Percentiles rank a stretch among this genome's conserved stretches.
Evolutionary conservation across 805 yeast species (phyloP).

Genomic region (Candida fluviatilis): DNA sequence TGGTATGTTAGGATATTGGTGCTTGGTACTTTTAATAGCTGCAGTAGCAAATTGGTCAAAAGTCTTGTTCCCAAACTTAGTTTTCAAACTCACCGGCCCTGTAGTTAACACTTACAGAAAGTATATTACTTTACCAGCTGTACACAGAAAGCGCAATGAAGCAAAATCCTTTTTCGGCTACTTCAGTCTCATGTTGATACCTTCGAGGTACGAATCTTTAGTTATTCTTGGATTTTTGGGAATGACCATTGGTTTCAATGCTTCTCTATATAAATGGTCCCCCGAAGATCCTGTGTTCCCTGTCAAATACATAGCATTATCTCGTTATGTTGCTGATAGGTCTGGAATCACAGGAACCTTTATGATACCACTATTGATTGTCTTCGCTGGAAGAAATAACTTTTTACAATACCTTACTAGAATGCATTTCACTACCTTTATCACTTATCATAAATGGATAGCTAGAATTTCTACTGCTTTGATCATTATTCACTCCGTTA

Average conservation of each 20-base stretch:
- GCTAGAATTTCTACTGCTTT: conserved; percentile 30
- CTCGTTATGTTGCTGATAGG: conserved; percentile 44
- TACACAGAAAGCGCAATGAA: conserved; percentile 10
- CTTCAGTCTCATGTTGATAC: conserved; percentile 30
- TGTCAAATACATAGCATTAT: conserved; percentile 13
- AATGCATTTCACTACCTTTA: conserved; percentile 45
- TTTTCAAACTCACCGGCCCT: conserved; percentile 21
- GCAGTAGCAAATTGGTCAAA: conserved; percentile 32
- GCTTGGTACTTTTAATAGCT: conserved; percentile 18
- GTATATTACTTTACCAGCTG: conserved; percentile 26
- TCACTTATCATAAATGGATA: conserved; percentile 43
- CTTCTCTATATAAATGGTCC: conserved; percentile 12
- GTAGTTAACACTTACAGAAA: conserved; percentile 20
- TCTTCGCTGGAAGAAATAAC: conserved; percentile 64
- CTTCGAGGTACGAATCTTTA: conserved; percentile 36
- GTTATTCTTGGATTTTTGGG: conserved; percentile 26
- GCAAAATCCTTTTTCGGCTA: not conserved
- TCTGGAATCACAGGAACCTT: conserved; percentile 45
- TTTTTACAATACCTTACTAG: conserved; percentile 56
- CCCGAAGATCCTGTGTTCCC: conserved; percentile 17
- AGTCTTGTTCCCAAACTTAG: conserved; percentile 18
- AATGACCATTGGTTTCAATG: conserved; percentile 14
- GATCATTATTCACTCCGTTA: conserved; percentile 26
- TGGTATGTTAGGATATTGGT: conserved; percentile 29
- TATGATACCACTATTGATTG: conserved; percentile 47